Conservation (phyloP, 2,329 filamentous ascomycete species). For the Didymella pomorum region DNA sequence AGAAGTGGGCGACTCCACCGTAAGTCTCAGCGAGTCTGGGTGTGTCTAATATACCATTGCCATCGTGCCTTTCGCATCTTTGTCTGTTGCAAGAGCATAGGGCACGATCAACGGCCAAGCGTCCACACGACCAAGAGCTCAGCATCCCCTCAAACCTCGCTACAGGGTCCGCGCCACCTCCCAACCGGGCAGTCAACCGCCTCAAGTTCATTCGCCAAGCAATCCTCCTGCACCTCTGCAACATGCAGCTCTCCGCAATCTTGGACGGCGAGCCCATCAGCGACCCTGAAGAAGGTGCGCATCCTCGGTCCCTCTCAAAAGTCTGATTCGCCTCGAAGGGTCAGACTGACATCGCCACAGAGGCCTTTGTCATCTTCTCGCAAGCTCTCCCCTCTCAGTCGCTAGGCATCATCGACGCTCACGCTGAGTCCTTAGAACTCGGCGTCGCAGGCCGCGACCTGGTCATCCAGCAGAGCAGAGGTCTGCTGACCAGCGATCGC, state of each 20-base stretch:
- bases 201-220: conserved; percentile 17
- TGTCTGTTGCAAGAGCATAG: background rate
- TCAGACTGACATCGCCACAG: conserved; percentile 57
- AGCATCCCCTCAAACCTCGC: conserved; percentile 8
- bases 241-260: conserved; percentile 34
- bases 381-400: conserved; percentile 71
- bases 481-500: conserved; percentile 78
- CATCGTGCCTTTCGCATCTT: conserved; percentile 1
- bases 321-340: conserved; percentile 1
- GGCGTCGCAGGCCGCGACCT: conserved; percentile 74
- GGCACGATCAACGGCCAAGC: conserved; percentile 9
- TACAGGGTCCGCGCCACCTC: conserved; percentile 5
- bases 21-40: conserved; percentile 1
- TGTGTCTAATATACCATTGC: background rate
- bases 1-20: conserved; percentile 20
- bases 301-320: conserved; percentile 5
- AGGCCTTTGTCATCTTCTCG: conserved; percentile 88
- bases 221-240: conserved; percentile 6
- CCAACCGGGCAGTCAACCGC: conserved; percentile 5
- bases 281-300: conserved; percentile 67
- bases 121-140: conserved; percentile 10
- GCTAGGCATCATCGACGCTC: conserved; percentile 83
- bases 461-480: conserved; percentile 82
- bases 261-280: conserved; percentile 60
- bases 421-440: conserved; percentile 70